A percentile compares a stretch with the other conserved stretches of the same genome.
Conservation (phyloP, 2,329 filamentous ascomycete genomes). For the Penicillium palitans region DNA sequence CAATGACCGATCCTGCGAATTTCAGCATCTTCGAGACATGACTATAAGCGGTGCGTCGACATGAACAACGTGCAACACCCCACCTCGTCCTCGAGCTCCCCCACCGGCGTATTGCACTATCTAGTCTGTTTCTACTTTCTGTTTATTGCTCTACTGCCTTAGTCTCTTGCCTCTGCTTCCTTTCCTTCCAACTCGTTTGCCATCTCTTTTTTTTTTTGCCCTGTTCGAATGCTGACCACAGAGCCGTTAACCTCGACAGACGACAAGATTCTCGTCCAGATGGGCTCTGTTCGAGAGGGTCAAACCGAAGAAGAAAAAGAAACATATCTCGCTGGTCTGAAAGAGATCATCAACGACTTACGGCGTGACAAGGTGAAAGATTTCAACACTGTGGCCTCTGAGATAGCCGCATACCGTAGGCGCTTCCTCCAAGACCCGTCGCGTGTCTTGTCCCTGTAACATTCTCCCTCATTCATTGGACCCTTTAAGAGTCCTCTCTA, state of each 20-base stretch:
- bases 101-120: conserved; percentile 13
- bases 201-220: conserved; percentile 23
- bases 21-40: conserved; percentile 78
- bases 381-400: conserved; percentile 49
- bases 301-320: conserved; percentile 47
- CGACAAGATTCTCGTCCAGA: conserved; percentile 53
- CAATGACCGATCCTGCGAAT: conserved; percentile 70
- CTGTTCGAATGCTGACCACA: conserved; percentile 44
- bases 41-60: conserved; percentile 70
- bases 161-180: conserved; percentile 8
- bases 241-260: conserved; percentile 45
- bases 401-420: conserved; percentile 54
- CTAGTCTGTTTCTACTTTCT: conserved; percentile 9
- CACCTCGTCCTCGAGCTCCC: conserved; percentile 27
- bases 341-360: conserved; percentile 52
- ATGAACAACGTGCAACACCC: conserved; percentile 31
- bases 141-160: conserved; percentile 10
- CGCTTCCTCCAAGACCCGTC: conserved; percentile 50
- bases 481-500: conserved; percentile 10
- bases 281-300: conserved; percentile 50
- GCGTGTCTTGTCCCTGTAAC: conserved; percentile 49
- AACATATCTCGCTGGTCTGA: conserved; percentile 48
- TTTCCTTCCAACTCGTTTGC: conserved; percentile 14
- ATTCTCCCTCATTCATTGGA: conserved; percentile 10
- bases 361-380: conserved; percentile 52